Evolutionary conservation across 1,284 basidiomycete species (phyloP).

Genomic region (Cutaneotrichosporon dermatis): DNA sequence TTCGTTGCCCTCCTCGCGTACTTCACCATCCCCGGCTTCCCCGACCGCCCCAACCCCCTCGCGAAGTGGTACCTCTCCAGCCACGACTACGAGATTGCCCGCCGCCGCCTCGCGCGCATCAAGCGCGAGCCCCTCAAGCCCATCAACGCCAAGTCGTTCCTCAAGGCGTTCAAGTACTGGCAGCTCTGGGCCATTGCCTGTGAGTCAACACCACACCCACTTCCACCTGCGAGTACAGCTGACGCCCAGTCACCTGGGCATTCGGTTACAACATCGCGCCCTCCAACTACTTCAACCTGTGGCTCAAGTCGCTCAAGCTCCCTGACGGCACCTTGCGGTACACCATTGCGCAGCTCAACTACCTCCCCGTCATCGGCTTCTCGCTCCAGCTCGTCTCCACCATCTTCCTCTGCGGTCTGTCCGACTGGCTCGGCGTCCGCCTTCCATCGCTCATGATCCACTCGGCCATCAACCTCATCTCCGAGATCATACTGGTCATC

Average conservation of each 20-base stretch:
- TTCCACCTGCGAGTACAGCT: too few relatives aligned
- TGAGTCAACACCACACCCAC: too few relatives aligned
- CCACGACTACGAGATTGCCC: slow-evolving; percentile 20
- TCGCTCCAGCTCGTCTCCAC: slow-evolving; percentile 4
- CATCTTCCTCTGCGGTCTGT: slow-evolving; percentile 5
- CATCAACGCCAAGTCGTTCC: slow-evolving; percentile 14
- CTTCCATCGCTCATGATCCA: slow-evolving; percentile 11
- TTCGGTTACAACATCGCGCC: slow-evolving; percentile 17
- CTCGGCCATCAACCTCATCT: slow-evolving; percentile 11
- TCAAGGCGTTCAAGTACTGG: slow-evolving; percentile 14
- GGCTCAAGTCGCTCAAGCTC: slow-evolving; percentile 28
- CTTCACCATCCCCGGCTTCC: slow-evolving; percentile 8
- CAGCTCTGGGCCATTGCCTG: slow-evolving; percentile 18
- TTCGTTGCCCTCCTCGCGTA: slow-evolving; percentile 10
- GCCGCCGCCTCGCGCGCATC: slow-evolving; percentile 12
- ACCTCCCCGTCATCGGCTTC: slow-evolving; percentile 16
- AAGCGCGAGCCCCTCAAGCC: slow-evolving; percentile 20
- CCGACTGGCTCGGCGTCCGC: slow-evolving; percentile 12
- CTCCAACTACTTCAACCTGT: slow-evolving; percentile 29
- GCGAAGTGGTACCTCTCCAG: slow-evolving; percentile 21
- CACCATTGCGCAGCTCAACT: slow-evolving; percentile 11
- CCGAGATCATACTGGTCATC: slow-evolving; percentile 12
- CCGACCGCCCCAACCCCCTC: slow-evolving; percentile 21
- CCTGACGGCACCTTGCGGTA: slow-evolving; percentile 20
- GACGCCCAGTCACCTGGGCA: slow-evolving; percentile 10